Evolutionary conservation across 208 protist genomes (phyloP).

Genomic region (Leishmania tropica): DNA sequence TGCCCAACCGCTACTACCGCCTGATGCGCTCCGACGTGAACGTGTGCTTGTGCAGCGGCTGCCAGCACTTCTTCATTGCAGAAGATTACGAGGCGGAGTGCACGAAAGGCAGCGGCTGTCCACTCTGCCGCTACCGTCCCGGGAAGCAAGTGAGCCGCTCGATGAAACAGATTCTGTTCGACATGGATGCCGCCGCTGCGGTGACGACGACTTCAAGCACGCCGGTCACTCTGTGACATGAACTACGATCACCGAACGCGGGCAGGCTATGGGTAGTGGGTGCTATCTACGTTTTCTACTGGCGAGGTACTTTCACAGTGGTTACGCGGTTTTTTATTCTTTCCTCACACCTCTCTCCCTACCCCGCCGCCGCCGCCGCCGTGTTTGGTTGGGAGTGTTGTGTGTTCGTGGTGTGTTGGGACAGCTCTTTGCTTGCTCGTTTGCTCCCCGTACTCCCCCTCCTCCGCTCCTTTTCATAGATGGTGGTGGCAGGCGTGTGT

Average conservation of each 20-base stretch:
- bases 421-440: neutral
- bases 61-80: slow-evolving; percentile 94
- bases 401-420: neutral
- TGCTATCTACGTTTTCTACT: neutral
- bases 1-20: slow-evolving; percentile 91
- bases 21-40: slow-evolving; percentile 74
- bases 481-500: neutral
- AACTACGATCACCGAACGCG: neutral
- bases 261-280: neutral
- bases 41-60: slow-evolving; percentile 89
- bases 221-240: neutral
- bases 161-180: slow-evolving; percentile 66
- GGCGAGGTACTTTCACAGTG: neutral
- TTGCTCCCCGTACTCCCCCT: neutral
- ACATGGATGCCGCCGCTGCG: slow-evolving; percentile 27
- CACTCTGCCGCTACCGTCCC: slow-evolving; percentile 86
- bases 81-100: slow-evolving; percentile 91
- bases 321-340: neutral
- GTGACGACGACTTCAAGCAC: neutral
- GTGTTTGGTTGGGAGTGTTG: neutral
- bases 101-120: slow-evolving; percentile 89
- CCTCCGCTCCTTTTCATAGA: neutral
- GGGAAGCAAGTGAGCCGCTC: slow-evolving; percentile 55
- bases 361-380: neutral
- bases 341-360: neutral